Conservation (phyloP, 495 filamentous ascomycete genomes). For the Lophiotrema nucula region DNA sequence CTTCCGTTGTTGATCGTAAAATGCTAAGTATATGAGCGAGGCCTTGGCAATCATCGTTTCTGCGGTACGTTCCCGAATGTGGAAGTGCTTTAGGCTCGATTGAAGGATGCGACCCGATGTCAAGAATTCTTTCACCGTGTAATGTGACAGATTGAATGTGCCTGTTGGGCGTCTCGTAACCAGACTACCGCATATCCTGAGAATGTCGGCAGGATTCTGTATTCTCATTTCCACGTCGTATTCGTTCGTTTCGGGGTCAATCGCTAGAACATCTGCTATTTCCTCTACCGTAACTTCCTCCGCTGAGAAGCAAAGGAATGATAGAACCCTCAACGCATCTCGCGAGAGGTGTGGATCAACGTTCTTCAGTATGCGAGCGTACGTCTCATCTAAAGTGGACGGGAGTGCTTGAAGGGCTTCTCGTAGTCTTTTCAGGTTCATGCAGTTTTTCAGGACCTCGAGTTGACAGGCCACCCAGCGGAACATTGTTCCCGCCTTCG, state of each 20-base stretch:
- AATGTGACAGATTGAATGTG: constrained; percentile 6
- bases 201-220: constrained; percentile 7
- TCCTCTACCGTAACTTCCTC: neutral
- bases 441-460: constrained; percentile 1
- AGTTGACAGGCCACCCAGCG: constrained; percentile 1
- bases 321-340: neutral
- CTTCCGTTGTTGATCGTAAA: too few species aligned
- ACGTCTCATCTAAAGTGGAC: constrained; percentile 6
- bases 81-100: neutral
- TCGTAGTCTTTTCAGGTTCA: neutral
- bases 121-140: constrained; percentile 12
- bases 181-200: constrained; percentile 7
- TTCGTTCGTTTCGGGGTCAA: neutral
- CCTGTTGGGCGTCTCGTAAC: neutral
- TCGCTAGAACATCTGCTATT: constrained; percentile 1
- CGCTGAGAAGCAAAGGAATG: constrained; percentile 8
- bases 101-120: constrained; percentile 4
- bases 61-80: neutral
- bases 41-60: constrained; percentile 1
- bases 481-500: constrained; percentile 11
- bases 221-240: constrained; percentile 3
- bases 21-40: constrained; percentile 3
- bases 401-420: constrained; percentile 1
- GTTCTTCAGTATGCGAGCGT: constrained; percentile 1
- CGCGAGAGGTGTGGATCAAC: neutral